Evolutionary conservation across 2,329 filamentous ascomycete genomes (phyloP).

Genomic region (Blastomyces gilchristii): DNA sequence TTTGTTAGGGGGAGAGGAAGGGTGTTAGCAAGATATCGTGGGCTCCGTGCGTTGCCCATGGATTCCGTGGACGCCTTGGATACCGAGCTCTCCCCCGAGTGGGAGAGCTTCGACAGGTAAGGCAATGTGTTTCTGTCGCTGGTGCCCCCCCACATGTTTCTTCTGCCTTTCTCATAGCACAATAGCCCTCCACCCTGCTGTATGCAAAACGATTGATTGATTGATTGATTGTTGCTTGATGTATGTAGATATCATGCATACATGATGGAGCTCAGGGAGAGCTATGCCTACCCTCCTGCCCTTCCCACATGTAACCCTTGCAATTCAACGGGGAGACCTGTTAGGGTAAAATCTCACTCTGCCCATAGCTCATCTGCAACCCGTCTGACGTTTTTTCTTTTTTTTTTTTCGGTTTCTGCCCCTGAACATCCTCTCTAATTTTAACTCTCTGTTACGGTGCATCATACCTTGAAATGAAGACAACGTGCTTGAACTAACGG

Average conservation of each 20-base stretch:
- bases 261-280: background rate
- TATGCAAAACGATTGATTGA: background rate
- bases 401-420: background rate
- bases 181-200: background rate
- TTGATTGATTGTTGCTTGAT: background rate
- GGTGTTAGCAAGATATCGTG: background rate
- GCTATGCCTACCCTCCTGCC: background rate
- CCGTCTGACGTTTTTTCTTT: background rate
- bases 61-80: conserved; percentile 33
- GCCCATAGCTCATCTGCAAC: background rate
- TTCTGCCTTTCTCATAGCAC: background rate
- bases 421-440: background rate
- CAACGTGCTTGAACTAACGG: conserved; percentile 23
- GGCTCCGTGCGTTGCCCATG: background rate
- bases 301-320: background rate
- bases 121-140: conserved; percentile 22
- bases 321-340: background rate
- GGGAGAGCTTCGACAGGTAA: conserved; percentile 68
- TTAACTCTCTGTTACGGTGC: background rate
- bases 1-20: background rate
- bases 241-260: background rate
- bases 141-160: no score
- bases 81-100: conserved; percentile 42
- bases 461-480: conserved; percentile 5
- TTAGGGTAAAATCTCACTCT: background rate